Percentiles rank a stretch among this genome's conserved stretches.
phyloP scores from a whole-genome alignment of 2,329 filamentous ascomycete genomes.

The Pseudohalonectria lignicola region DNA sequence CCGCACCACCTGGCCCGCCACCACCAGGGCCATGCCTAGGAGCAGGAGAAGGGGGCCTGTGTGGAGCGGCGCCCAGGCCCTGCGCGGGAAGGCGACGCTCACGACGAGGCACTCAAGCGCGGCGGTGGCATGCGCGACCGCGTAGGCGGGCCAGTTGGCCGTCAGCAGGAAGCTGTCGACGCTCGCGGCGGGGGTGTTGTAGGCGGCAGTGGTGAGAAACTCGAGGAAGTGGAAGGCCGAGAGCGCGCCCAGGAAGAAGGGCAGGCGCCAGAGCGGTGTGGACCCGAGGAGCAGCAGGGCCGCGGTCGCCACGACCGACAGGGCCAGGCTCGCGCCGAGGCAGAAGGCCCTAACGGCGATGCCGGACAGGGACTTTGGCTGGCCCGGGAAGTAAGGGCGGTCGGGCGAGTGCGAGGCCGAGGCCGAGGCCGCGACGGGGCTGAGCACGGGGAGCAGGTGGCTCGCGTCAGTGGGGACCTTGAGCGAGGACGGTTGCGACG shows the following conservation, averaged over 20 bases:
- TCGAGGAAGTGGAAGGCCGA: conserved; percentile 90
- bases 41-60: conserved; percentile 29
- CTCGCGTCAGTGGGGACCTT: conserved; percentile 10
- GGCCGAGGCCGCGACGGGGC: conserved; percentile 14
- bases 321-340: conserved; percentile 33
- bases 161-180: conserved; percentile 73
- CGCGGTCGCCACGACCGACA: conserved; percentile 17
- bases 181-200: conserved; percentile 65
- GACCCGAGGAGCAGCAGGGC: conserved; percentile 22
- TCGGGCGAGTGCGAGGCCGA: conserved; percentile 15
- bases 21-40: conserved; percentile 52
- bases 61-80: conserved; percentile 33
- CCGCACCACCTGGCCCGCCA: conserved; percentile 63
- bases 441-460: conserved; percentile 12
- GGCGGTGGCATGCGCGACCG: conserved; percentile 68
- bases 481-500: neutral
- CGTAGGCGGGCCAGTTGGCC: conserved; percentile 76
- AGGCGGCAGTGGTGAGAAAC: conserved; percentile 78
- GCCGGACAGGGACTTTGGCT: conserved; percentile 45
- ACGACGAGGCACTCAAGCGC: conserved; percentile 61
- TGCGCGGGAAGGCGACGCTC: conserved; percentile 39
- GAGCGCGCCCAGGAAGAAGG: conserved; percentile 59
- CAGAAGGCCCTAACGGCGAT: conserved; percentile 46
- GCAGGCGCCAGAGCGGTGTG: conserved; percentile 47
- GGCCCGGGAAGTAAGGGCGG: conserved; percentile 26